Evolutionary conservation across 164 flowering plant species (phyloP).

Genomic region (Liquidambar formosana): DNA sequence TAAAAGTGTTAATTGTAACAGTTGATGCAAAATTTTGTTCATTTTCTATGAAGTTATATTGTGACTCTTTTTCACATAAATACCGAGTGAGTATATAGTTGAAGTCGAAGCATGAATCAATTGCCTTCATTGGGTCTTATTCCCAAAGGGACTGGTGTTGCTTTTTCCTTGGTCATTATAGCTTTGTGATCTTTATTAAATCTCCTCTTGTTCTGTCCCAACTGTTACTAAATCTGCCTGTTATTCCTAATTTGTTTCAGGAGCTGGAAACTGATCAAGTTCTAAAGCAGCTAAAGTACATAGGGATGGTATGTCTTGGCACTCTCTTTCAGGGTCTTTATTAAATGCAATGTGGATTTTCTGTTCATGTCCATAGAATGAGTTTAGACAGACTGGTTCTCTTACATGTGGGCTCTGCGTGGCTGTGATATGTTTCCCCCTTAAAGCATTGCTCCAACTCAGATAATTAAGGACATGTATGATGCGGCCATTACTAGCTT

Average conservation of each 20-base stretch:
- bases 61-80: too few species aligned
- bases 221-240: neutral
- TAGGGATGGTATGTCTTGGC: slow-evolving; percentile 57
- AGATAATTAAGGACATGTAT: too few species aligned
- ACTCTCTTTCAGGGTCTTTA: too few species aligned
- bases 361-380: slow-evolving; percentile 2
- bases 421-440: too few species aligned
- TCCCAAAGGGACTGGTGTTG: neutral
- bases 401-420: too few species aligned
- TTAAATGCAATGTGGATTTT: neutral
- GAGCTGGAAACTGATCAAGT: slow-evolving; percentile 74
- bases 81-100: neutral
- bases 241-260: slow-evolving; percentile 30
- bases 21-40: too few species aligned
- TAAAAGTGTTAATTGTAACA: too few species aligned
- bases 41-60: too few species aligned
- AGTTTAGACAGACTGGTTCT: neutral
- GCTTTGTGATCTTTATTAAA: neutral
- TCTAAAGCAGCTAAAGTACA: slow-evolving; percentile 66
- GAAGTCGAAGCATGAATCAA: neutral
- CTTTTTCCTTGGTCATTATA: neutral
- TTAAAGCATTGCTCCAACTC: too few species aligned
- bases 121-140: neutral
- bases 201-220: neutral
- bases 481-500: too few species aligned